Evolutionary conservation across 306 rosid genomes (phyloP).

Genomic region (Dalbergia oliveri): DNA sequence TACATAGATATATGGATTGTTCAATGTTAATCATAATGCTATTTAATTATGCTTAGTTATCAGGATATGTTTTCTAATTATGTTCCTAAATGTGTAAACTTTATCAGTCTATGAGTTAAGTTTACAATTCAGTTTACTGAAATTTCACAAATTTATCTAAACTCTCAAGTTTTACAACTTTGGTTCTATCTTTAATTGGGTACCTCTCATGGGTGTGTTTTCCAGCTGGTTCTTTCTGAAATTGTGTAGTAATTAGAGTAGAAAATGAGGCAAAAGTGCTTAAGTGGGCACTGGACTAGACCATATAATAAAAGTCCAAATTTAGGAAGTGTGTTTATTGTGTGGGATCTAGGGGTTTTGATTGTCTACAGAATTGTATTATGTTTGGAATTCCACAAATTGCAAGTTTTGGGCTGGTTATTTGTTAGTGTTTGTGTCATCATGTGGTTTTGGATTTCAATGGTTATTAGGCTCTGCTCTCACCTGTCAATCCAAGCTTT

Average conservation of each 20-base stretch:
- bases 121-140: too few relatives aligned
- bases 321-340: neutral
- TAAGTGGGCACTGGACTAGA: too few relatives aligned
- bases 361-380: neutral
- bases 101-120: too few relatives aligned
- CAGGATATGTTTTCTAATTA: too few relatives aligned
- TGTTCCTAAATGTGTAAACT: too few relatives aligned
- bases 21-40: too few relatives aligned
- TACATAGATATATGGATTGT: too few relatives aligned
- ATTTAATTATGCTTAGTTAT: too few relatives aligned
- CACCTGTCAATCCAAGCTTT: neutral
- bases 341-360: slow-evolving; percentile 25
- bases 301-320: too few relatives aligned
- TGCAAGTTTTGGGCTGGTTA: slow-evolving; percentile 32
- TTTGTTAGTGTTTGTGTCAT: neutral
- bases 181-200: neutral
- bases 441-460: neutral
- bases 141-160: too few relatives aligned
- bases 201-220: neutral
- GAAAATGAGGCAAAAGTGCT: neutral
- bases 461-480: neutral
- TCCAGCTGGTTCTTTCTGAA: neutral
- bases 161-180: too few relatives aligned
- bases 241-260: neutral
- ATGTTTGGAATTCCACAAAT: slow-evolving; percentile 5